Evolutionary conservation across 148 eudicot species (phyloP).

Genomic region (Oxyria digyna): DNA sequence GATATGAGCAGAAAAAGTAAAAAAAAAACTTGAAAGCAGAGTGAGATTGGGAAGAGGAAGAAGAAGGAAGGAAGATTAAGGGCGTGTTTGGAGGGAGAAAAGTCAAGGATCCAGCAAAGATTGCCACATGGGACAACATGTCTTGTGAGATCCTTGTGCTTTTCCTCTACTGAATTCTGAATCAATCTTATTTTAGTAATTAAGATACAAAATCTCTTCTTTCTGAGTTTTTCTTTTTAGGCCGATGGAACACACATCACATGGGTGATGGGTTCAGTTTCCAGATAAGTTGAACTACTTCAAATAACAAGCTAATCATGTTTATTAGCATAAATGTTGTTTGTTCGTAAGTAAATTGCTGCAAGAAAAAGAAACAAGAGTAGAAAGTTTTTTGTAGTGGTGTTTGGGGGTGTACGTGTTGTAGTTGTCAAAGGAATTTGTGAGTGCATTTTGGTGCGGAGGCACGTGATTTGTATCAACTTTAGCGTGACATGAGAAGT

Average conservation of each 20-base stretch:
- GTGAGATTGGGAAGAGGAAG: neutral
- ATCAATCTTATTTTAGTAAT: neutral
- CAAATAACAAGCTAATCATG: neutral
- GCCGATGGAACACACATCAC: too few species aligned
- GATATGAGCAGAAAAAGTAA: neutral
- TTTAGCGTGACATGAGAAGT: too few species aligned
- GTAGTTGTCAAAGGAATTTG: too few species aligned
- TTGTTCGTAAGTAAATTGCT: too few species aligned
- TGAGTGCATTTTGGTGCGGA: too few species aligned
- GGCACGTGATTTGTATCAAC: too few species aligned
- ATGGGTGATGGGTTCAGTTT: neutral
- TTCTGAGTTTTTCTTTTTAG: neutral
- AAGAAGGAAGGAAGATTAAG: neutral
- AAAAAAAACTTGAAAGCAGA: neutral
- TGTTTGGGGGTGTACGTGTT: too few species aligned
- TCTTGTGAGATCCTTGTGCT: conserved; percentile 2
- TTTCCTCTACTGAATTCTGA: too few species aligned
- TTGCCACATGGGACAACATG: conserved; percentile 8
- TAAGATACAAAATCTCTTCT: neutral
- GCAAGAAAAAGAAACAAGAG: too few species aligned
- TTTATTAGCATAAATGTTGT: too few species aligned
- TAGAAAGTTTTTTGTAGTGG: too few species aligned
- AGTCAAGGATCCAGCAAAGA: conserved; percentile 4
- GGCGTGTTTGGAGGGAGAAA: neutral
- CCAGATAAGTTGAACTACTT: neutral